Percentiles rank a stretch among this genome's conserved stretches.
These are phyloP conservation scores for Curvularia hawaiiensis DNA, from an alignment of 2,329 filamentous ascomycete species.

Conservation along the genomic window DNA sequence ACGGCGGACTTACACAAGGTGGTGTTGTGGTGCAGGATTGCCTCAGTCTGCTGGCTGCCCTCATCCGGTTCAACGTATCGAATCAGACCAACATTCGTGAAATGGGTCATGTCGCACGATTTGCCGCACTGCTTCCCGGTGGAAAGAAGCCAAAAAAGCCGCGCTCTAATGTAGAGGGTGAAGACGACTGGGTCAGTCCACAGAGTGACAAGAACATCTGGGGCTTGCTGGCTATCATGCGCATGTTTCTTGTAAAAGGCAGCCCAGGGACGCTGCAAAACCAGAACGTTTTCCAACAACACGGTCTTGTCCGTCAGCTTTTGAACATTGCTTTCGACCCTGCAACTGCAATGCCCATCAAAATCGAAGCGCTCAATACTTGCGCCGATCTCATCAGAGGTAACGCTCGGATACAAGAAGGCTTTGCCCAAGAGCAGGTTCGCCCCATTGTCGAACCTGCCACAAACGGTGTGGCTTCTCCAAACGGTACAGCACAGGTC, in stretches of 20 bases:
- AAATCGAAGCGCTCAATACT: slow-evolving; percentile 81
- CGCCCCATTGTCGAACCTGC: slow-evolving; percentile 59
- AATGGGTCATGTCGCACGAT: slow-evolving; percentile 76
- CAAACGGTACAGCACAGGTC: slow-evolving; percentile 64
- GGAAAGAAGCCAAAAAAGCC: slow-evolving; percentile 61
- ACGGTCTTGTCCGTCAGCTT: slow-evolving; percentile 78
- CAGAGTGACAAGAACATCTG: slow-evolving; percentile 90
- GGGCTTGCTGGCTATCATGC: slow-evolving; percentile 83
- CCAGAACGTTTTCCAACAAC: slow-evolving; percentile 83
- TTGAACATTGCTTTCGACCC: slow-evolving; percentile 82
- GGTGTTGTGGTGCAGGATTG: slow-evolving; percentile 92
- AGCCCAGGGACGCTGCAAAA: slow-evolving; percentile 81
- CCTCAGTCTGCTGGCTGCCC: slow-evolving; percentile 85
- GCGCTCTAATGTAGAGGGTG: slow-evolving; percentile 59
- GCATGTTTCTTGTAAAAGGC: slow-evolving; percentile 83
- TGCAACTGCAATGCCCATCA: slow-evolving; percentile 74
- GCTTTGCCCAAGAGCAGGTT: slow-evolving; percentile 86
- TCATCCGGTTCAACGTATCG: slow-evolving; percentile 82
- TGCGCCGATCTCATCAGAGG: slow-evolving; percentile 88
- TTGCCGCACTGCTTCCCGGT: slow-evolving; percentile 71
- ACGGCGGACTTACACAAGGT: slow-evolving; percentile 82
- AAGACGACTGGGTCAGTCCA: slow-evolving; percentile 75
- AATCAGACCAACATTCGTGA: slow-evolving; percentile 96
- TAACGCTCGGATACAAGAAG: slow-evolving; percentile 81
- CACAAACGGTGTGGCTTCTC: slow-evolving; percentile 48